These are phyloP conservation scores for Daldinia childiae DNA, from an alignment of 495 filamentous ascomycete species.

Conservation along the genomic window DNA sequence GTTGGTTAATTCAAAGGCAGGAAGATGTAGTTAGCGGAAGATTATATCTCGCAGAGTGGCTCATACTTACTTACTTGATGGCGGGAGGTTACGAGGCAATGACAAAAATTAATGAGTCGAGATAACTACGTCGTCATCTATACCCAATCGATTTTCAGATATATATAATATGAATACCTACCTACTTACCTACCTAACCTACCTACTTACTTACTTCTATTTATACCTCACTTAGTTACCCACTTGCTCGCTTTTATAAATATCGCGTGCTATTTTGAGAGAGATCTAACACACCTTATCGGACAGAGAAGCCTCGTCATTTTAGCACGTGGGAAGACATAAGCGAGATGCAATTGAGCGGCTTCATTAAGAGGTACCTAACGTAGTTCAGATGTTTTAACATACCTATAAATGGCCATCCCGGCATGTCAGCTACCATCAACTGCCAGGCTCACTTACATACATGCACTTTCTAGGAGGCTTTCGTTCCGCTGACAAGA, in stretches of 20 bases:
- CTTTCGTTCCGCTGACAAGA: conserved; percentile 9
- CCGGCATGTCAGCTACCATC: background rate
- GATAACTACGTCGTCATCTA: conserved; percentile 26
- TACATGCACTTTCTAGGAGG: conserved; percentile 3
- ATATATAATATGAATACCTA: conserved; percentile 30
- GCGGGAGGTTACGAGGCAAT: conserved; percentile 38
- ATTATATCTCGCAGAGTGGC: conserved; percentile 35
- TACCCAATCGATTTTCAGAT: conserved; percentile 32
- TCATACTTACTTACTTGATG: conserved; percentile 27
- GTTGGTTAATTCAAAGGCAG: conserved; percentile 22
- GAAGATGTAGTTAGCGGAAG: conserved; percentile 13
- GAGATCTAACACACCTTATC: conserved; percentile 4
- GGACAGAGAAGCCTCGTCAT: conserved; percentile 11
- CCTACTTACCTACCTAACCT: conserved; percentile 21
- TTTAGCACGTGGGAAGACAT: conserved; percentile 29
- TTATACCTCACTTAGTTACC: too few relatives aligned
- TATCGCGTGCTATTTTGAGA: conserved; percentile 34
- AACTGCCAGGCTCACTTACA: background rate
- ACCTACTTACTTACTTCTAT: conserved; percentile 7
- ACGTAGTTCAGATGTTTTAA: background rate
- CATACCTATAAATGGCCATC: background rate
- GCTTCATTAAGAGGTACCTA: conserved; percentile 13
- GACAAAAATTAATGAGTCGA: conserved; percentile 37
- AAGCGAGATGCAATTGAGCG: conserved; percentile 32
- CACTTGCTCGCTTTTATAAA: conserved; percentile 6